Evolutionary conservation across 164 flowering plant species (phyloP).

Genomic region (Taxillus chinensis): DNA sequence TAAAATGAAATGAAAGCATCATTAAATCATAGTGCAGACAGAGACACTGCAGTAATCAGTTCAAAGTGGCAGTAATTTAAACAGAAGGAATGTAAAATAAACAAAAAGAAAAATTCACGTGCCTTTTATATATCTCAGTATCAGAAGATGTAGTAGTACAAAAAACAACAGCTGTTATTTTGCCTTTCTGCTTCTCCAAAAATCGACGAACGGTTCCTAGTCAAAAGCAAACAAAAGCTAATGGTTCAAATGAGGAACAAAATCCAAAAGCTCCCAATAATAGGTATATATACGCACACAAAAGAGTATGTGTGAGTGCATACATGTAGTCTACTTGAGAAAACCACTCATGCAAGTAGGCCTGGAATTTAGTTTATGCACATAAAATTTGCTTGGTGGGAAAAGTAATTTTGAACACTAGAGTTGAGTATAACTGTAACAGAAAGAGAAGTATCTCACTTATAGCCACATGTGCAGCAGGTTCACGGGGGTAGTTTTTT

Average conservation of each 20-base stretch:
- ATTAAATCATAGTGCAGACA: too few species aligned
- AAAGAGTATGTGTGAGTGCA: neutral
- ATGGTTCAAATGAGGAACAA: slow-evolving; percentile 1
- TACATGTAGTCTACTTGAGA: neutral
- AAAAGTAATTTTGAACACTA: too few species aligned
- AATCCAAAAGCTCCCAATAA: neutral
- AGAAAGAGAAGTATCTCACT: slow-evolving; percentile 42
- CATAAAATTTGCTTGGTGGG: too few species aligned
- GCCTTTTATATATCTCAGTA: slow-evolving; percentile 98
- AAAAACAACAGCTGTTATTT: slow-evolving; percentile 75
- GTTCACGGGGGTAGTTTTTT: slow-evolving; percentile 97
- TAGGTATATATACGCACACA: neutral
- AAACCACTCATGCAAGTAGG: neutral
- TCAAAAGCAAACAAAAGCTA: slow-evolving; percentile 5
- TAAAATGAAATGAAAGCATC: neutral
- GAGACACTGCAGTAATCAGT: too few species aligned
- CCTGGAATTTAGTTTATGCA: neutral
- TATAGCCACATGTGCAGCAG: slow-evolving; percentile 99
- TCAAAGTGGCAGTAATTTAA: neutral
- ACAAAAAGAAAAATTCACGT: neutral
- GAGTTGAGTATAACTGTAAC: neutral
- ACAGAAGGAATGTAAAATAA: neutral
- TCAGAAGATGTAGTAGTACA: slow-evolving; percentile 77
- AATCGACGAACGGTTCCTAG: slow-evolving; percentile 88
- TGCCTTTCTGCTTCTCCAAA: slow-evolving; percentile 88